Evolutionary conservation across 257 asterid genomes (phyloP), one percentile per base, ranked within the genome.

Genomic region (Penstemon eatonii): DNA sequence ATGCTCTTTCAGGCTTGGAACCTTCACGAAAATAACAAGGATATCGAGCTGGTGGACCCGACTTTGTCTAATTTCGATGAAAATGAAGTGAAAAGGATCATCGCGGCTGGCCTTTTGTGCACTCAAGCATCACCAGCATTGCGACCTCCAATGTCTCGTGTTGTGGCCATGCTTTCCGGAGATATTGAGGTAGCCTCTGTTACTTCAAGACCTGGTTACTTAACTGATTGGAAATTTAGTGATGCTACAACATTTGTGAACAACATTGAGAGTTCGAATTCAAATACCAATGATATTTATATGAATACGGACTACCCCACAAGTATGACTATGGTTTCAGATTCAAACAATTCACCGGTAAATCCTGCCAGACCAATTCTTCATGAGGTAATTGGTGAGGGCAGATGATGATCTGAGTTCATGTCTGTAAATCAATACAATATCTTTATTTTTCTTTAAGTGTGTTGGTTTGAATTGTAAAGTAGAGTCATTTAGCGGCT

Each of bases 351-450:
- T 9, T 58, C 63, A 38, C 19, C 86, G 0, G 3, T 19, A 18
- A 46, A 76, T 73, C 67, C 72, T 11, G 36, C 69, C 7, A 64
- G 65, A 47, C 86, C 87, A 2, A 71, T 81, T 52, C 83, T 86
- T 47, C 79, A 71, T 67, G 83, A 80, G 57, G 50, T 58, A 38
- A 12, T 58, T 58, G 6, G 38, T 11, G 63, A 58, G 39, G 63
- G 47, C 63, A n/a, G 63, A 45, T 63, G 52, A 60, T 39, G 51
- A 60, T 42, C 72, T 59, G 56, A 11, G 3, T 44, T 62, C 43
- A 50, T 56, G 55, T 59, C 66, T 70, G 0, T 75, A 15, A 25
- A 25, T 25, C 33, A 25, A 47, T 44, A 62, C 8, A 44, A 43
- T 63, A 25, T 45, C 50, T 42, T 45, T 15, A 25, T 25, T 25